Percentiles rank a stretch among this genome's conserved stretches.
Conservation (phyloP, 768 basidiomycete genomes). For the Naganishia randhawae region DNA sequence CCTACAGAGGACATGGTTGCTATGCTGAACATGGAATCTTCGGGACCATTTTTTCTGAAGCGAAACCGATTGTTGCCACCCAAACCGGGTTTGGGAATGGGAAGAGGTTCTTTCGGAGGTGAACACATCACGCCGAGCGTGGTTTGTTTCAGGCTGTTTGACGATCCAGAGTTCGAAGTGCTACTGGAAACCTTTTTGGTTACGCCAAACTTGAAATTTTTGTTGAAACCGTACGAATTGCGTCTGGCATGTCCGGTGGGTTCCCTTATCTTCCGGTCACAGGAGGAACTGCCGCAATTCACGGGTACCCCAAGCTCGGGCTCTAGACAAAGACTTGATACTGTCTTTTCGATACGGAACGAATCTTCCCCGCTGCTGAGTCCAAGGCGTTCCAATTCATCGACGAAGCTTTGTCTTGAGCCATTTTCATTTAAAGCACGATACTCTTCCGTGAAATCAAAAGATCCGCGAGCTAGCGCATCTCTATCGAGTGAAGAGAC, state of each 20-base stretch:
- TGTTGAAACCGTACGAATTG: constrained; percentile 23
- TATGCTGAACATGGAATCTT: constrained; percentile 44
- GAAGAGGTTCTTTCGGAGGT: constrained; percentile 11
- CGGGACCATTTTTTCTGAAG: constrained; percentile 23
- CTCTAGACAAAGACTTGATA: background rate
- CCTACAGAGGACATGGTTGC: constrained; percentile 47
- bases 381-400: constrained; percentile 33
- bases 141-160: background rate
- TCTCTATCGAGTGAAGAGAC: constrained; percentile 10
- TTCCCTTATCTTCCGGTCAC: background rate
- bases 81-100: background rate
- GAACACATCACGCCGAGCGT: background rate
- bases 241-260: background rate
- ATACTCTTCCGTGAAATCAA: constrained; percentile 49
- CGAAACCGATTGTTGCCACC: constrained; percentile 30
- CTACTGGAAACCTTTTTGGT: background rate
- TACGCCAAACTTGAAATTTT: constrained; percentile 28
- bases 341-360: background rate
- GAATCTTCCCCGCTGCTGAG: background rate
- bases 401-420: constrained; percentile 42
- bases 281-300: background rate
- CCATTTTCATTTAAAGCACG: constrained; percentile 37
- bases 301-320: background rate
- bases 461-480: constrained; percentile 35
- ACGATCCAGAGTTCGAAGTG: background rate